Conservation (phyloP, 2,329 filamentous ascomycete species). For the Cladorrhinum sp. region DNA sequence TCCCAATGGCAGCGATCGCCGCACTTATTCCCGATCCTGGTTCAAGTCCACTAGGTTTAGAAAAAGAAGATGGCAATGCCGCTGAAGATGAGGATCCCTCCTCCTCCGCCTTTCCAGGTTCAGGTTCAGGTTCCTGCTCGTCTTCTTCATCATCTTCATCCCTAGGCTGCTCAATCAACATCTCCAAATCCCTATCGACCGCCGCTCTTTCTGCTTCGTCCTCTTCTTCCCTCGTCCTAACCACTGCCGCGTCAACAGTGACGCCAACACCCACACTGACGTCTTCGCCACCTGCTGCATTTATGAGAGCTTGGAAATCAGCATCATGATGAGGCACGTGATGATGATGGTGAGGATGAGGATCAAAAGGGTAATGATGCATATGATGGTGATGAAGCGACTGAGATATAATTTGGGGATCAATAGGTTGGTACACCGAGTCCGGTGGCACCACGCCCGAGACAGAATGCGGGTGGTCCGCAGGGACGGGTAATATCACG, state of each 20-base stretch:
- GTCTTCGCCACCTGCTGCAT: constrained; percentile 41
- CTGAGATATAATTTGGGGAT: constrained; percentile 57
- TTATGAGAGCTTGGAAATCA: constrained; percentile 53
- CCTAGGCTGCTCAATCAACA: constrained; percentile 48
- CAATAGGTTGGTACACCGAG: constrained; percentile 52
- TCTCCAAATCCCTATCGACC: constrained; percentile 50
- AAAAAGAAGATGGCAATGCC: neutral
- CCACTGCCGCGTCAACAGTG: constrained; percentile 31
- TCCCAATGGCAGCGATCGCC: neutral
- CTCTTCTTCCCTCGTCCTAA: constrained; percentile 9
- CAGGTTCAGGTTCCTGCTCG: neutral
- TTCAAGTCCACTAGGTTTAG: too few relatives aligned
- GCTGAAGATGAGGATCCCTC: neutral
- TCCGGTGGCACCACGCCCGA: constrained; percentile 12
- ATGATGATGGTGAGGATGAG: constrained; percentile 31
- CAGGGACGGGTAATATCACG: constrained; percentile 27
- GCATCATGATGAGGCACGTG: constrained; percentile 31
- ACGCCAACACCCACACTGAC: constrained; percentile 35
- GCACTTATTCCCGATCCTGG: too few relatives aligned
- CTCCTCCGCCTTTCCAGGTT: constrained; percentile 4
- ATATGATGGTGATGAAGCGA: constrained; percentile 12
- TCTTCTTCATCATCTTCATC: constrained; percentile 40
- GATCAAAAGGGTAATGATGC: constrained; percentile 21
- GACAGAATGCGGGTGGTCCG: constrained; percentile 29
- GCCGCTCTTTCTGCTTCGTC: constrained; percentile 28